Base-by-base conservation (phyloP, 1,284 basidiomycete species). In the Ganoderma lingzhi region DNA sequence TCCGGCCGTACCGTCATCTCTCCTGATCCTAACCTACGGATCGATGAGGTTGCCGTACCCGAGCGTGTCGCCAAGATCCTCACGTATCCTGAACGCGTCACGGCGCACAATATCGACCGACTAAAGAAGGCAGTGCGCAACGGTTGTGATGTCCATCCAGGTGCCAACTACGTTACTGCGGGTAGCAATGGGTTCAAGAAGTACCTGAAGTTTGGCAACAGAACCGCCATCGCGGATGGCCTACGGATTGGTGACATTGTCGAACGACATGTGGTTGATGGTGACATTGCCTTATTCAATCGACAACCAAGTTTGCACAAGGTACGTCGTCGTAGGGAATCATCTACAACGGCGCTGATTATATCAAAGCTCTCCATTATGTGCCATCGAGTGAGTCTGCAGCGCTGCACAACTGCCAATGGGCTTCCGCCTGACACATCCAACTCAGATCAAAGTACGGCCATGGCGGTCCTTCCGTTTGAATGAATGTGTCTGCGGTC, bases 401-500 rank as follows among this genome's bases (percentile, higher is more conserved):
- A 45, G 39, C 23, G 4, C 14, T 42, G 19, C 2, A 2, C 8
- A 15, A 42, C 23, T 23, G 9, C 3, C 23, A 2, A 44, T 23
- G 14, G 28, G 30, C 10, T 17, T 30, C 30, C 14, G 10, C 8
- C 23, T 41, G 14, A 42, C 51, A 72, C 28, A 32, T 64, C 55
- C 51, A 15, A 67, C 65, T 32, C 68, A 91, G 90, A 90, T 90
- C 68, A 97, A 97, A 87, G 90, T 99, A 67, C 87, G 98, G 41
- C 98, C 98, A 45, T 99, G 98, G 98, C 86, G 97, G 74, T 96
- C 98, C 1, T 98, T 99, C 85, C 90, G 98, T 62, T 85, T 99
- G 68, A 99, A 99, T 80, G 98, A 99, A 81, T 99, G 98, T 89
- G 98, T 98, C 10, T 99, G 98, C 82, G 97, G 96, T 64, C 98